Evolutionary conservation across 352 stramenopile species (phyloP).

Genomic region (Phytophthora podocarpi): DNA sequence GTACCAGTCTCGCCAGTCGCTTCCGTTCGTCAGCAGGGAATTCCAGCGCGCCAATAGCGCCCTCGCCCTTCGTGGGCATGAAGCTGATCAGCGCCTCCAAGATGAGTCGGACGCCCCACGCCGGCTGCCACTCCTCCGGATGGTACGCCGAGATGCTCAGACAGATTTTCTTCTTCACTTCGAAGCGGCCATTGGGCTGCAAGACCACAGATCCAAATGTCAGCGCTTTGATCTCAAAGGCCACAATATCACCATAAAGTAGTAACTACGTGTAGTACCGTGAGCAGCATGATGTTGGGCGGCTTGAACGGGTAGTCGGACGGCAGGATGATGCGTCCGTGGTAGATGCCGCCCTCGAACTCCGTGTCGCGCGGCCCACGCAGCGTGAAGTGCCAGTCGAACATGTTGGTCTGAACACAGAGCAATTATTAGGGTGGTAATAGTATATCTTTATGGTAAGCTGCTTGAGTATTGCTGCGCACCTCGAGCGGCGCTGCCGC

Average conservation of each 20-base stretch:
- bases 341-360: conserved; percentile 98
- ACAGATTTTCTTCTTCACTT: conserved; percentile 98
- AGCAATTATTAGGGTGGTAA: background rate
- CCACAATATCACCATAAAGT: background rate
- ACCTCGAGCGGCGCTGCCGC: conserved; percentile 77
- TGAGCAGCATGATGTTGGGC: conserved; percentile 98
- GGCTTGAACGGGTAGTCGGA: conserved; percentile 96
- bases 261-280: conserved; percentile 57
- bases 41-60: conserved; percentile 82
- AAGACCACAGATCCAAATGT: background rate
- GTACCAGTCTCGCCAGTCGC: conserved; percentile 66
- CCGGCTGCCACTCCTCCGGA: conserved; percentile 97
- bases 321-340: conserved; percentile 96
- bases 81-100: conserved; percentile 98
- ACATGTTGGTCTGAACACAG: conserved; percentile 80
- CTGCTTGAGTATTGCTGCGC: background rate
- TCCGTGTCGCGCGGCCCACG: conserved; percentile 95
- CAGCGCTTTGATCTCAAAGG: background rate
- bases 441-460: background rate
- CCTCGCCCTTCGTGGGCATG: conserved; percentile 91
- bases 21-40: conserved; percentile 72
- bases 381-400: conserved; percentile 98
- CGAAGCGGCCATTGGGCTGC: conserved; percentile 96
- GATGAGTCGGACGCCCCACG: conserved; percentile 96
- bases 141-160: conserved; percentile 98